Conservation (phyloP, 371 early-diverging fungal species). For the Blakeslea trispora region DNA sequence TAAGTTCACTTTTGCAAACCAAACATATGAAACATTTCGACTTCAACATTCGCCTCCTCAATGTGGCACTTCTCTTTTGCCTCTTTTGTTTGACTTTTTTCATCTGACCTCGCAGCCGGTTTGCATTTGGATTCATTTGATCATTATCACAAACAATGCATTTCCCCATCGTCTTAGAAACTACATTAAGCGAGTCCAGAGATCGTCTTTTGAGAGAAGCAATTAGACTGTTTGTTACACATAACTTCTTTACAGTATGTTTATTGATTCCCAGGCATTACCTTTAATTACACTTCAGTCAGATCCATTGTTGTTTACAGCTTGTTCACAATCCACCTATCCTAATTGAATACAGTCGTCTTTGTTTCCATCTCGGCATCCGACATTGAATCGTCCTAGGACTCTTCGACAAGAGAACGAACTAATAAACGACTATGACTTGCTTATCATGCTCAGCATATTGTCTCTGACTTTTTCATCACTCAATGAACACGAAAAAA, state of each 20-base stretch:
- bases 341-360: background rate
- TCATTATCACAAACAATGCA: constrained; percentile 7
- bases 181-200: background rate
- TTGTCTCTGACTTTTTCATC: constrained; percentile 1
- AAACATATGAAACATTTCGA: constrained; percentile 15
- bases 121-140: constrained; percentile 22
- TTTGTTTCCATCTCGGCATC: background rate
- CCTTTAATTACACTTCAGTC: constrained; percentile 7
- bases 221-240: constrained; percentile 13
- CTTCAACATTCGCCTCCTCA: background rate
- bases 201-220: constrained; percentile 14
- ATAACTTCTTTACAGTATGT: constrained; percentile 39
- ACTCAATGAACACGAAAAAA: background rate
- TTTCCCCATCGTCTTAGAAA: background rate
- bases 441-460: constrained; percentile 8
- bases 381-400: background rate
- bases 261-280: constrained; percentile 22
- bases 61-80: constrained; percentile 27
- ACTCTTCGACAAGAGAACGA: too few relatives aligned
- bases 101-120: constrained; percentile 31
- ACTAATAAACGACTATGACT: constrained; percentile 4
- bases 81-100: constrained; percentile 40
- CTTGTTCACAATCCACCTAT: too few relatives aligned
- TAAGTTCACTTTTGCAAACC: constrained; percentile 14
- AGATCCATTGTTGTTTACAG: background rate